phyloP scores from a whole-genome alignment of 2,329 filamentous ascomycete genomes.

The Ophiostoma tasmaniense region DNA sequence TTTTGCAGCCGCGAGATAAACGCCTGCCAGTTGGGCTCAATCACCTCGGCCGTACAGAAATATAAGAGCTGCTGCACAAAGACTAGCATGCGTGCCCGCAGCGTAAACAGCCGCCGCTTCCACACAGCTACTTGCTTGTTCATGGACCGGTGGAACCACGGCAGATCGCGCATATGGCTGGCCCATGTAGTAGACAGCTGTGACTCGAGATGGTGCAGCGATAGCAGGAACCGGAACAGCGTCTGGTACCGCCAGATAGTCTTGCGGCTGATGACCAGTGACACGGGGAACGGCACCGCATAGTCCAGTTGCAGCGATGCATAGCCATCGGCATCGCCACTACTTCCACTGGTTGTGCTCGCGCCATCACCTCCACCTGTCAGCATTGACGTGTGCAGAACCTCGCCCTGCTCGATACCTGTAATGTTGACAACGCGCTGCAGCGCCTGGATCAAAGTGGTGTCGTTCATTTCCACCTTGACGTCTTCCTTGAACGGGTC shows the following conservation, averaged over 20 bases:
- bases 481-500: slow-evolving; percentile 98
- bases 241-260: slow-evolving; percentile 96
- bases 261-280: slow-evolving; percentile 88
- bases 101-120: slow-evolving; percentile 87
- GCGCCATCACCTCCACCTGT: slow-evolving; percentile 62
- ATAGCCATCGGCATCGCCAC: slow-evolving; percentile 82
- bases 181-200: slow-evolving; percentile 84
- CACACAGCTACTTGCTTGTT: slow-evolving; percentile 71
- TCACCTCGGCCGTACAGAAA: slow-evolving; percentile 93
- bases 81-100: slow-evolving; percentile 88
- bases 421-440: slow-evolving; percentile 96
- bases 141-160: slow-evolving; percentile 75
- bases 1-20: slow-evolving; percentile 80
- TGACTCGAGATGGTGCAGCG: slow-evolving; percentile 79
- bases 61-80: slow-evolving; percentile 96
- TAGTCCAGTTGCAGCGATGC: slow-evolving; percentile 93
- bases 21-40: slow-evolving; percentile 93
- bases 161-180: slow-evolving; percentile 70
- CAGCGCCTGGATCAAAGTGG: slow-evolving; percentile 83
- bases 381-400: slow-evolving; percentile 61
- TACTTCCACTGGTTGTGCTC: slow-evolving; percentile 74
- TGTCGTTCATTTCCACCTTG: slow-evolving; percentile 94
- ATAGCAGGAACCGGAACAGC: slow-evolving; percentile 87
- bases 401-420: slow-evolving; percentile 84
- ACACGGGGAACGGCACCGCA: slow-evolving; percentile 86